Evolutionary conservation across 208 protist species (phyloP), one percentile per base, ranked within the genome.

Genomic region (Leishmania lainsoni): DNA sequence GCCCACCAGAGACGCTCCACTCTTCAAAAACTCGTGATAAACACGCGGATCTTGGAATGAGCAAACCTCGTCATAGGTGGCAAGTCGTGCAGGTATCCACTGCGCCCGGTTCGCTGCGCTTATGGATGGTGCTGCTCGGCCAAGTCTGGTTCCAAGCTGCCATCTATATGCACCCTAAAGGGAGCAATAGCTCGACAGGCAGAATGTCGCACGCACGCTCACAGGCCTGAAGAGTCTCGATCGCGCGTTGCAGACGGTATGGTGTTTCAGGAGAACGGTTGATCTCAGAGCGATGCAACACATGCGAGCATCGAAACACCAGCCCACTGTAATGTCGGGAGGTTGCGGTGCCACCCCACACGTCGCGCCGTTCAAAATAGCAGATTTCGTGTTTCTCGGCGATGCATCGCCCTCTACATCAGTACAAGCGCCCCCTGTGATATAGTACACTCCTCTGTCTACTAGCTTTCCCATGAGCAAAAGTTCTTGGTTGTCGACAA

Each of bases 261-360:
- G 93, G 91, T 49, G 89, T 92, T 71, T 97, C 93, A 12, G 90
- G 91, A 3, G 90, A 86, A 22, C 91, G 87, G 69, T 93, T 90
- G 8, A 69, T 82, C 20, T 76, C 69, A 29, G 93, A 87, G 2
- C 86, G 70, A 73, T 97, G 93, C 39, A 89, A 73, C 77, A 95
- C 81, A 97, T 87, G 58, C 90, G 87, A 3, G 85, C 42, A 58
- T 97, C 91, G 81, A 91, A 97, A 32, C 88, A 90, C 90, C 90
- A 96, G 32, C 79, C 80, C 26, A 96, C 89, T 29, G 87, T 66
- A n/a, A 81, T 76, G 72, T 94, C 93, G 16, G 90, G 87, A n/a
- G 76, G 73, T 17, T 76, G 73, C 8, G 39, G n/a, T 20, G 51
- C n/a, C 10, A 22, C 35, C 32, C 32, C 29, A 12, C 8, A 9